Evolutionary conservation across 2,329 filamentous ascomycete genomes (phyloP), one percentile per base, ranked within the genome.

Genomic region (Arthrobotrys conoides): DNA sequence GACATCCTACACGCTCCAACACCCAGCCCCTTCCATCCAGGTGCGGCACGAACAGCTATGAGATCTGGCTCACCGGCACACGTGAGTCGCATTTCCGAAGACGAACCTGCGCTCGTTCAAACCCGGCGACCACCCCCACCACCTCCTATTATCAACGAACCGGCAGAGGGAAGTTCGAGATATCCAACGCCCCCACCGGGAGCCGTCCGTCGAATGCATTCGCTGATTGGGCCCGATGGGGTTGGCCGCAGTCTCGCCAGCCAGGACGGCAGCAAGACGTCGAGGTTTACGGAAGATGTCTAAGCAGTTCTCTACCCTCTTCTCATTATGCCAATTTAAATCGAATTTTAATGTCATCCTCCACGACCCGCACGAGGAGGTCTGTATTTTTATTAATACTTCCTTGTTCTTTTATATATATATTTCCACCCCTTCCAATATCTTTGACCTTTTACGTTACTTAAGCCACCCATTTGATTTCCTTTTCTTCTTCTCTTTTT

Each of bases 261-360:
- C 59, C 76, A 79, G 41, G 76, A 79, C 46, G 76, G 76, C 24
- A 79, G 76, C 65, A 79, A 79, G 41, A 79, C 76, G 5, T 79
- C 76, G 20, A 75, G 76, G 24, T 79, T 79, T 24, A 79, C 76
- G 10, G 76, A 79, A 48, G 76, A 79, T 55, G 76, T 79, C 30
- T 79, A 75, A 41, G n/a, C 44, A 10, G 9, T 53, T 10, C 20
- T 8, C 22, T 2, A 30, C 22, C 41, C 10, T 30, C 12, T 51
- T 64, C 53, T 71, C 49, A 44, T 66, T 8, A 10, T 61, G 49
- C 65, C n/a, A 36, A 36, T 63, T 65, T 49, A 51, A 30, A 48
- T 18, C 57, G 14, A 44, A 27, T 30, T 46, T 22, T 49, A 44
- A 65, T 66, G 53, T 9, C 18, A 38, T 24, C 22, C 22, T 46